Evolutionary conservation across 306 rosid species (phyloP), one percentile per base, ranked within the genome.

Genomic region (Malus asiatica): DNA sequence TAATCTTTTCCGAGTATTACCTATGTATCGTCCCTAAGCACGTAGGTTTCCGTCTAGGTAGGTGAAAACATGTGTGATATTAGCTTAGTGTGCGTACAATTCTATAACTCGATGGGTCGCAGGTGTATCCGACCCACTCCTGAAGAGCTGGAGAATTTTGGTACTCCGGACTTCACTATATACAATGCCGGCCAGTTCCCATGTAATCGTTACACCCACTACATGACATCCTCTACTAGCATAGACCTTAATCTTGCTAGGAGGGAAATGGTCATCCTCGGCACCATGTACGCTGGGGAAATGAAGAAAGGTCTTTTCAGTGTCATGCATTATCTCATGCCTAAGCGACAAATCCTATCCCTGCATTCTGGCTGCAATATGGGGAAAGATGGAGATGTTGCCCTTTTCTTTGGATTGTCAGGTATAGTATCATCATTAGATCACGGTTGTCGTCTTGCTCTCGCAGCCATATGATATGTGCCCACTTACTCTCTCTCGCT

Each of bases 151-250:
- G 97, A 89, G 93, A 70, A 84, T 77, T 93, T 91, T 11, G 98
- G 98, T 67, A 80, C 89, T 77, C 98, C 98, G 44, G 97, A 93
- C 88, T 93, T 93, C 91, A 93, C 98, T 55, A 93, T 93, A 23
- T 93, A 91, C 96, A 91, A 93, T 70, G 97, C 98, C 11, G 98
- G 98, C 25, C 87, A 88, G 82, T 93, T 93, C 83, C 97, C 97
- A 2, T 93, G 98, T 84, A 93, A 93, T 52, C 97, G 98, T 76
- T 93, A 86, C 69, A 93, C 98, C 4, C 96, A 88, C 86, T 88
- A 87, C 90, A 93, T 93, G 98, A 91, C 98, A 71, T 93, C 98
- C 79, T 93, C 98, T 11, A 93, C 98, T 58, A 91, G 97, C 87
- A 67, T 93, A 76, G 98, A 93, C 78, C 81, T 93, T 67, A 93